These are phyloP conservation scores for Colletotrichum siamense DNA, from an alignment of 2,329 filamentous ascomycete genomes.

Conservation along the genomic window DNA sequence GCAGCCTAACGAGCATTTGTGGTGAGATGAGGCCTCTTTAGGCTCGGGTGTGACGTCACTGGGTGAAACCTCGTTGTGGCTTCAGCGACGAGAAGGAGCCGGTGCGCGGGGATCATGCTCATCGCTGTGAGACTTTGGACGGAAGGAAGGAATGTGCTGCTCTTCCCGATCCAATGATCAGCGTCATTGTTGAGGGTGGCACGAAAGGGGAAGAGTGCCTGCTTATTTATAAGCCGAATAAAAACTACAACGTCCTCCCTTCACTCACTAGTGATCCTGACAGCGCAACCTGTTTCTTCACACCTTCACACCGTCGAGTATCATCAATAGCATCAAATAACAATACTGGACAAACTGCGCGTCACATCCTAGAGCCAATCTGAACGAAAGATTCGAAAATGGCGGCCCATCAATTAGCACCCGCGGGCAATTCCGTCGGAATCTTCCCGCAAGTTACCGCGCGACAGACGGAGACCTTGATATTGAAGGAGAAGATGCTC, in stretches of 20 bases:
- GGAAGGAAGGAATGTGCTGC: not conserved
- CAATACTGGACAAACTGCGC: rapidly evolving
- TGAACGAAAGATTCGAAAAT: not conserved
- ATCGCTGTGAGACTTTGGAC: not conserved
- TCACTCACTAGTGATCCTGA: rapidly evolving
- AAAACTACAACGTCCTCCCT: not conserved
- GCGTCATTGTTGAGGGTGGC: not conserved
- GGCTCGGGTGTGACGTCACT: not conserved
- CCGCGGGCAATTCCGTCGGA: conserved; percentile 38
- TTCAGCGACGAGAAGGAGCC: not conserved
- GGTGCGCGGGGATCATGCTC: not conserved
- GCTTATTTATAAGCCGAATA: not conserved
- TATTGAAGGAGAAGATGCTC: conserved; percentile 66
- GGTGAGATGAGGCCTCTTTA: not conserved
- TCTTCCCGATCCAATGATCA: not conserved
- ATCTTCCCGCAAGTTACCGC: conserved; percentile 45
- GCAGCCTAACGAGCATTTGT: not conserved
- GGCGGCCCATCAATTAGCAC: conserved; percentile 25
- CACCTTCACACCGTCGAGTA: rapidly evolving
- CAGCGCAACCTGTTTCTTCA: not conserved
- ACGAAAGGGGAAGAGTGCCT: not conserved
- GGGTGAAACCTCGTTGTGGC: not conserved
- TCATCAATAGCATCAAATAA: rapidly evolving
- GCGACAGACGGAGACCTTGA: conserved; percentile 50
- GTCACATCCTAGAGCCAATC: not conserved